Conservation (phyloP, 768 basidiomycete genomes). For the Suillus cothurnatus region DNA sequence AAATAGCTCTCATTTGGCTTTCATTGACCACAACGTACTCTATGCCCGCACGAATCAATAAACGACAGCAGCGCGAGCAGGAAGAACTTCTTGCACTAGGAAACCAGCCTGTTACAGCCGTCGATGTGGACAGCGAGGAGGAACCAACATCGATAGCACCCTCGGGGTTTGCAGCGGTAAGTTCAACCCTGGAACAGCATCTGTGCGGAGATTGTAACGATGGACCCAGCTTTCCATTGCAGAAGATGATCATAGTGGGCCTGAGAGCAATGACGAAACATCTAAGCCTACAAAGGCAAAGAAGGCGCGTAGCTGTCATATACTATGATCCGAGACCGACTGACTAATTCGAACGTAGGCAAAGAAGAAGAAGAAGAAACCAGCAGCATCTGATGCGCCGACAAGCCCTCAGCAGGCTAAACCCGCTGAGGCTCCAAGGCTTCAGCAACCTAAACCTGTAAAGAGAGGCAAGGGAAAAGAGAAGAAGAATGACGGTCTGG, state of each 20-base stretch:
- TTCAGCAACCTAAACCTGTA: slow-evolving; percentile 40
- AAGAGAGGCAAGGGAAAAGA: slow-evolving; percentile 70
- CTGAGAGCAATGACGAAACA: slow-evolving; percentile 24
- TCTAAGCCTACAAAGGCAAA: slow-evolving; percentile 21
- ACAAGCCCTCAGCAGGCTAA: slow-evolving; percentile 13
- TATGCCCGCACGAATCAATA: slow-evolving; percentile 79
- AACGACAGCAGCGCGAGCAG: slow-evolving; percentile 83
- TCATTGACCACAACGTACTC: background rate
- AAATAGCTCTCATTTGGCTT: background rate
- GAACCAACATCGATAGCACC: slow-evolving; percentile 14
- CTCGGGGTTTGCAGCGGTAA: slow-evolving; percentile 48
- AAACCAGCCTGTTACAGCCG: slow-evolving; percentile 24
- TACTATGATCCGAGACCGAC: background rate
- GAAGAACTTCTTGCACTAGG: slow-evolving; percentile 72
- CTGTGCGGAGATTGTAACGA: slow-evolving; percentile 21
- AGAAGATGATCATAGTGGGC: slow-evolving; percentile 26
- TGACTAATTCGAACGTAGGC: slow-evolving; percentile 21
- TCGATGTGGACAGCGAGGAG: slow-evolving; percentile 39
- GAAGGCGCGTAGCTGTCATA: slow-evolving; percentile 20
- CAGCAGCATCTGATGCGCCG: slow-evolving; percentile 10
- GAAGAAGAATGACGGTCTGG: slow-evolving; percentile 59
- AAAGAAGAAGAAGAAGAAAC: slow-evolving; percentile 46
- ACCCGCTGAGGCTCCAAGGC: slow-evolving; percentile 7
- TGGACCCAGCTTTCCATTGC: slow-evolving; percentile 44
- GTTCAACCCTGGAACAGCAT: slow-evolving; percentile 19